Percentiles rank a stretch among this genome's conserved stretches.
phyloP scores from a whole-genome alignment of 1,284 basidiomycete species.

The Cerrena zonata region DNA sequence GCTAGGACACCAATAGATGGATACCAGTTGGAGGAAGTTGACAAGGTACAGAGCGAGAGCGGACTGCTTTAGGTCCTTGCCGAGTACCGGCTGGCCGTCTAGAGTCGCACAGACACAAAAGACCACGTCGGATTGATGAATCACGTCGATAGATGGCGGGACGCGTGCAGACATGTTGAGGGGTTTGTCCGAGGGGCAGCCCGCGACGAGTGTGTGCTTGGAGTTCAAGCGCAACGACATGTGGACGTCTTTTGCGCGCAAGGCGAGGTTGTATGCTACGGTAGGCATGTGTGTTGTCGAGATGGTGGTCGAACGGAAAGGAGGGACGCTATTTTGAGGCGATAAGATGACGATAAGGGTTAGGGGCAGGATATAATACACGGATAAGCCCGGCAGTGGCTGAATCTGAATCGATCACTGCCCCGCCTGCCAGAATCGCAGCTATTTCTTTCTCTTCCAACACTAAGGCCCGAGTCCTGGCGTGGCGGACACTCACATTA shows the following conservation, averaged over 20 bases:
- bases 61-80: constrained; percentile 41
- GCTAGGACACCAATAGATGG: constrained; percentile 35
- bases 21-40: not conserved
- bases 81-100: constrained; percentile 37
- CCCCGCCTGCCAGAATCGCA: not conserved
- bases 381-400: not conserved
- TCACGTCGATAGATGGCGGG: constrained; percentile 46
- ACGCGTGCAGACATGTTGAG: constrained; percentile 33
- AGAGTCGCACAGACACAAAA: constrained; percentile 50
- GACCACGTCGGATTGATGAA: constrained; percentile 44
- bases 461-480: constrained; percentile 8
- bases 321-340: constrained; percentile 1
- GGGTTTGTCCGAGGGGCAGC: constrained; percentile 29
- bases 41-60: constrained; percentile 33
- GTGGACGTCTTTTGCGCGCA: constrained; percentile 29
- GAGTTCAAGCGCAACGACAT: constrained; percentile 30
- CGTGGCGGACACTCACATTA: constrained; percentile 16
- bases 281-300: constrained; percentile 31
- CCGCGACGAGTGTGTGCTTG: constrained; percentile 35
- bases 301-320: not conserved
- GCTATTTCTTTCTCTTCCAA: constrained; percentile 14
- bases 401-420: constrained; percentile 1
- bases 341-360: constrained; percentile 8
- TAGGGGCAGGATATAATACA: constrained; percentile 20
- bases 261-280: constrained; percentile 27